Conservation (phyloP, 202 grass and related monocot species). For the Setaria italica region DNA sequence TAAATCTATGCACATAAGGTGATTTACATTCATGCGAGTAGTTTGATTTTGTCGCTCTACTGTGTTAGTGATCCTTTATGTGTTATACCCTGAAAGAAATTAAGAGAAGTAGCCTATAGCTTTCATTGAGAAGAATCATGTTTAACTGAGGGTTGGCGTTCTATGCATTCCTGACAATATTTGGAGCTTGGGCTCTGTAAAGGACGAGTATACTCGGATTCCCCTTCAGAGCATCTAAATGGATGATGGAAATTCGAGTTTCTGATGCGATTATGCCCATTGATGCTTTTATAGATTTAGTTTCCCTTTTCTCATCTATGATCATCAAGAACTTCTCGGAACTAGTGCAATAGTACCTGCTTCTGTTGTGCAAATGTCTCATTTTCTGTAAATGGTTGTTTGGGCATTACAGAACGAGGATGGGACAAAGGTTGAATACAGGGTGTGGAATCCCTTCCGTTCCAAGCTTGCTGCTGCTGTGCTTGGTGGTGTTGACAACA, state of each 20-base stretch:
- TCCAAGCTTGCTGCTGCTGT: conserved; percentile 92
- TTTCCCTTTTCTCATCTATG: background rate
- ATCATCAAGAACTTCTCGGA: background rate
- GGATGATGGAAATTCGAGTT: conserved; percentile 93
- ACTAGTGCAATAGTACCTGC: background rate
- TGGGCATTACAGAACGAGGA: conserved; percentile 67
- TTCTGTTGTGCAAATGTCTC: background rate
- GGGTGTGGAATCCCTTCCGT: conserved; percentile 91
- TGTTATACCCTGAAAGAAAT: background rate
- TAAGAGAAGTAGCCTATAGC: background rate
- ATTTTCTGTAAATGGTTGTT: background rate
- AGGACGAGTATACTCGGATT: conserved; percentile 91
- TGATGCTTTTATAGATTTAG: background rate
- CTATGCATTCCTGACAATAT: background rate
- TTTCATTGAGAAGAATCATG: background rate
- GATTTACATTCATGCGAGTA: background rate
- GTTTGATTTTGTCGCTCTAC: background rate
- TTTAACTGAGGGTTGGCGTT: no score
- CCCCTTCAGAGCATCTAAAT: conserved; percentile 98
- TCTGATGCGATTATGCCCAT: conserved; percentile 56
- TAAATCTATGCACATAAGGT: background rate
- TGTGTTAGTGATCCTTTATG: background rate
- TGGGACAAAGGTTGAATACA: conserved; percentile 77
- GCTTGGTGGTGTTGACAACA: conserved; percentile 84
- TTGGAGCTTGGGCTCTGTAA: background rate